These are phyloP conservation scores for Asterophora parasitica DNA, from an alignment of 768 basidiomycete species.

Conservation along the genomic window DNA sequence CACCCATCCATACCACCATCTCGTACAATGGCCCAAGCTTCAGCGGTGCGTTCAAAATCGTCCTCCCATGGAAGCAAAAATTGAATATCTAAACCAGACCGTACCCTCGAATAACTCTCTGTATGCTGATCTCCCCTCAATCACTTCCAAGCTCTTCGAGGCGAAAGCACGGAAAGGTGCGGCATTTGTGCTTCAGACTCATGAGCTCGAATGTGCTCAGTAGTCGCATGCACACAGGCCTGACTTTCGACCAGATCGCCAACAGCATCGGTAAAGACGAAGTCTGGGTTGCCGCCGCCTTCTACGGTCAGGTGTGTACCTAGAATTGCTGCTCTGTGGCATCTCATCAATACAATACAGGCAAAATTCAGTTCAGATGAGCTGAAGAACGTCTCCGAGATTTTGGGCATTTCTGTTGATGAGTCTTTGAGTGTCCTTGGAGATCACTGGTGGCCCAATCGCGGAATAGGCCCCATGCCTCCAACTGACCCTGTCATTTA, in stretches of 20 bases:
- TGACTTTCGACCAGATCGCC: slow-evolving; percentile 68
- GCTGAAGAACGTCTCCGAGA: slow-evolving; percentile 42
- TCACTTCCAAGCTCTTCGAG: slow-evolving; percentile 48
- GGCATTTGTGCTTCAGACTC: neutral
- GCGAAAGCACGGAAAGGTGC: slow-evolving; percentile 65
- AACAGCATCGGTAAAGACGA: slow-evolving; percentile 67
- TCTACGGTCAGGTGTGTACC: slow-evolving; percentile 65
- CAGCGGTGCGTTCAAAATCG: slow-evolving; percentile 12
- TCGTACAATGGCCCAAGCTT: slow-evolving; percentile 30
- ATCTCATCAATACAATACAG: slow-evolving; percentile 27
- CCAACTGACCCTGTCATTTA: slow-evolving; percentile 80
- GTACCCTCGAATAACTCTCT: slow-evolving; percentile 39
- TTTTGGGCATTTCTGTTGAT: slow-evolving; percentile 43
- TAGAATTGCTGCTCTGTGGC: neutral
- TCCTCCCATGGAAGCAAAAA: neutral
- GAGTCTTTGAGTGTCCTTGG: slow-evolving; percentile 46
- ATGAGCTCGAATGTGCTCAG: neutral
- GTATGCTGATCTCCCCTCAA: slow-evolving; percentile 48
- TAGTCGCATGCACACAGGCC: slow-evolving; percentile 31
- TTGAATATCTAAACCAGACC: slow-evolving; percentile 22
- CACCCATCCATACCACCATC: slow-evolving; percentile 3
- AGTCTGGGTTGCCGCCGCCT: slow-evolving; percentile 77
- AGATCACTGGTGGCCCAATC: slow-evolving; percentile 70
- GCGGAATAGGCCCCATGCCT: slow-evolving; percentile 63
- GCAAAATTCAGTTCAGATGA: slow-evolving; percentile 67